Conservation (phyloP, 1,284 basidiomycete species). For the Marasmius fiardii region DNA sequence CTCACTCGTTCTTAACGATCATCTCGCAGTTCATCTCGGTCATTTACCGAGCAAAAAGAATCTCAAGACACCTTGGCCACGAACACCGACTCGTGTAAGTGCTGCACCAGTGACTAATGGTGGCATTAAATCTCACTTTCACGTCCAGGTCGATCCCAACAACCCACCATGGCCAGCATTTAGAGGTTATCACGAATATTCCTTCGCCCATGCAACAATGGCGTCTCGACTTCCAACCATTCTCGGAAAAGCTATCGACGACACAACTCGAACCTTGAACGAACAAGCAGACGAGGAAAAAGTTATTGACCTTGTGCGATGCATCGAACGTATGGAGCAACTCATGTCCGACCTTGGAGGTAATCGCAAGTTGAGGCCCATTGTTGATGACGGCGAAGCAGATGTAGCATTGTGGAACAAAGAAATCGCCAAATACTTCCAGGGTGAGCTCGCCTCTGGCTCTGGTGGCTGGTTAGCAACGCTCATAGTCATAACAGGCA, state of each 20-base stretch:
- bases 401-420: constrained; percentile 98
- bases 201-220: constrained; percentile 94
- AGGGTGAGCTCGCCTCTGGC: constrained; percentile 48
- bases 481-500: constrained; percentile 43
- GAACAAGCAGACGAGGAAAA: constrained; percentile 82
- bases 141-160: constrained; percentile 74
- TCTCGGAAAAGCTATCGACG: constrained; percentile 94
- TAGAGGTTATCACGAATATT: constrained; percentile 95
- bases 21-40: constrained; percentile 52
- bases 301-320: constrained; percentile 83
- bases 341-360: constrained; percentile 81
- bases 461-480: not conserved
- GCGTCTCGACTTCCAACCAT: constrained; percentile 93
- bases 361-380: constrained; percentile 80
- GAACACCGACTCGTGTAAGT: constrained; percentile 66
- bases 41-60: constrained; percentile 70
- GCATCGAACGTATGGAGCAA: constrained; percentile 83
- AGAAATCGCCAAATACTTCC: constrained; percentile 90
- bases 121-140: constrained; percentile 6
- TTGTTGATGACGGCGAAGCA: constrained; percentile 90
- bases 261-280: constrained; percentile 88
- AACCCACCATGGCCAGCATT: constrained; percentile 97
- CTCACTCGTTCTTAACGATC: no score
- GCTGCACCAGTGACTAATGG: constrained; percentile 7
- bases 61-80: constrained; percentile 65